phyloP scores from a whole-genome alignment of 2,329 filamentous ascomycete genomes.

The Stromatinia cepivora region DNA sequence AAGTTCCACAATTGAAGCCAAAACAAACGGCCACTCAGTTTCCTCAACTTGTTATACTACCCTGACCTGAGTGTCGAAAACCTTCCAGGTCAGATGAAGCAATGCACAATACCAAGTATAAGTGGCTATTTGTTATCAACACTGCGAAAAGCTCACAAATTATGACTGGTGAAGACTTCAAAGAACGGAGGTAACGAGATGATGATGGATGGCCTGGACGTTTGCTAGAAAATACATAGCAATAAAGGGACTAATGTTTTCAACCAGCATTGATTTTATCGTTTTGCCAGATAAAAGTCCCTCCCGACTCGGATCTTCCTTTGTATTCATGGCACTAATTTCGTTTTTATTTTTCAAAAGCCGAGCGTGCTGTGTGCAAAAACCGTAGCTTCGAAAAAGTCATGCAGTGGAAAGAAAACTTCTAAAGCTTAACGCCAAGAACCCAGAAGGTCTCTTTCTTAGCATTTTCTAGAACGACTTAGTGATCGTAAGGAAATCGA shows the following conservation, averaged over 20 bases:
- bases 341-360: background rate
- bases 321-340: background rate
- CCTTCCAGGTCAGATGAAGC: background rate
- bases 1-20: background rate
- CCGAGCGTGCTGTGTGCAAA: background rate
- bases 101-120: background rate
- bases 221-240: background rate
- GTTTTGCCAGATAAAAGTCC: background rate
- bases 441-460: background rate
- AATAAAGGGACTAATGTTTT: background rate
- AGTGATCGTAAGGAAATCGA: background rate
- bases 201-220: background rate
- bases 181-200: background rate
- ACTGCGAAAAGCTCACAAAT: background rate
- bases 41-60: background rate
- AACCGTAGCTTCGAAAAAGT: background rate
- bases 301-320: background rate
- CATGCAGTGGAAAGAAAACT: background rate
- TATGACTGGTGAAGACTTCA: background rate
- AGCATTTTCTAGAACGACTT: conserved; percentile 2
- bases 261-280: background rate
- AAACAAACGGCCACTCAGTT: background rate
- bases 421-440: background rate
- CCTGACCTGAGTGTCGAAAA: background rate
- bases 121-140: background rate